Evolutionary conservation across 129 eudicot genomes (phyloP), one percentile per base, ranked within the genome.

Genomic region (Centella asiatica): DNA sequence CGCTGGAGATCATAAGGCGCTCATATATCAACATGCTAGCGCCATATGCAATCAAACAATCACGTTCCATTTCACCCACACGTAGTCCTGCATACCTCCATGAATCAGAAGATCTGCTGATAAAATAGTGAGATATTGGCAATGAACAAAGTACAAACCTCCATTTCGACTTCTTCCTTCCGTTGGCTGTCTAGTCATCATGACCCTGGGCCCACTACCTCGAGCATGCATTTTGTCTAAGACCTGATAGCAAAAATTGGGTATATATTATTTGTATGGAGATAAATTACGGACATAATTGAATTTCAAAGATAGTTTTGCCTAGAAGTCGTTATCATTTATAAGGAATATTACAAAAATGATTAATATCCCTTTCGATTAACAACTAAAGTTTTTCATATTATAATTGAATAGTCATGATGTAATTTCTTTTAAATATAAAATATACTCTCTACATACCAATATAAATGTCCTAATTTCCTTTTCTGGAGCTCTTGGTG

Each of bases 21-120:
- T 92, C 96, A 61, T 80, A 82, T 60, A 85, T 74, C 55, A 93
- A 45, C 76, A 74, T 83, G 62, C 95, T 82, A 72, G 95, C 80
- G 50, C 99, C 96, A 70, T 87, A 85, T 12, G 96, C 96, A 77
- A 93, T 85, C 67, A 87, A 74, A 70, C 96, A 84, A 83, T 93
- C 99, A 34, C 95, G 92, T 74, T 93, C 95, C 99, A 93, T 87
- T 70, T 93, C 99, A 31, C 99, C 99, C 72, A 87, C 90, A 12
- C 96, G 76, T 37, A 92, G 72, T 18, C 95, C 96, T 88, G 76
- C 50, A 60, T 75, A 60, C 40, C 27, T 14, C 14, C 40, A 59
- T 66, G 29, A 57, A 40, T 75, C 31, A 67, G 56, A 29, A 47
- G 31, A 23, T 4, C 9, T 45, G 60, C n/a, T n/a, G 28, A 27